Evolutionary conservation across 73 alveolate genomes (phyloP), one percentile per base, ranked within the genome.

Genomic region (Tetrahymena thermophila): DNA sequence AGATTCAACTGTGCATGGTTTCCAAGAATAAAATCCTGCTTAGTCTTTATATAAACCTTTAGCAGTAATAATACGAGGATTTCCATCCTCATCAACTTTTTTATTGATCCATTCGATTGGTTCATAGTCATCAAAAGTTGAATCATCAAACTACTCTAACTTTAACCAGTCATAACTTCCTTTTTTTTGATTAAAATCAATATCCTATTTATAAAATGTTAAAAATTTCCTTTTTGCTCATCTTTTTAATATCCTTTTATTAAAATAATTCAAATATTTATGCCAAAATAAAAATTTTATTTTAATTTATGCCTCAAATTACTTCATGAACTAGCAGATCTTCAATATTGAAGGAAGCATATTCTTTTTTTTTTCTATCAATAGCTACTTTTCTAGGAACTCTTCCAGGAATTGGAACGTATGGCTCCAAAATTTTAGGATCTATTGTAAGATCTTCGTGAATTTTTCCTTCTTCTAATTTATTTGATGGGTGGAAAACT

Each of bases 301-400:
- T 40, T 40, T 40, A 40, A 7, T 40, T 40, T 4, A 37, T 40
- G 44, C 44, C 11, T 0, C 44, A 7, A 40, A 40, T 34, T 94
- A 94, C 96, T 37, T 95, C 97, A 43, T 37, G 55, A 43, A 85
- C 96, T 57, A 99, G 96, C 34, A 99, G 95, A 43, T 99, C 99
- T 95, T 97, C 99, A n/a, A 99, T 99, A 95, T 98, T 96, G 58
- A 99, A 96, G 34, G 99, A 97, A 7, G 99, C 99, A 96, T 97
- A 99, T 13, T 98, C 98, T 93, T 99, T 99, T 94, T 96, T 97
- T 98, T 98, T 98, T 94, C 99, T 98, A 94, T 99, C 99, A 25
- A 99, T 97, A 94, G 99, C 99, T 37, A 99, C 99, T 97, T 99
- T 97, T 94, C 99, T 95, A 85, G 99, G 99, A 5, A 99, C 99